Base-by-base conservation (phyloP, 169 alveolate genomes). In the Eimeria acervulina region DNA sequence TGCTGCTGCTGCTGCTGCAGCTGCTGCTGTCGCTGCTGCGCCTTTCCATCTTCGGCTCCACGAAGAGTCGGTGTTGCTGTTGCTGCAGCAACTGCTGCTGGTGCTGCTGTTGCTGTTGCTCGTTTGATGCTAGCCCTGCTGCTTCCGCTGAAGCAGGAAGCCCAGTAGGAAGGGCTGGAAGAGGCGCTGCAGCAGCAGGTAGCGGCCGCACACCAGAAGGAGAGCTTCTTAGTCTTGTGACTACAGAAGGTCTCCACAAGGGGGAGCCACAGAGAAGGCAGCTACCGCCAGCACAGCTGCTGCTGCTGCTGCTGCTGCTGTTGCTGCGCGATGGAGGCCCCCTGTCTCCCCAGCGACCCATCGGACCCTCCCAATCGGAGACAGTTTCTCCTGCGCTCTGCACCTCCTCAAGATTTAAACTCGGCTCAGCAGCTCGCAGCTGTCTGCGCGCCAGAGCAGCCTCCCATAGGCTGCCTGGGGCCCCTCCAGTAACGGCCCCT, bases 1-100 rank as follows among this genome's bases (percentile, higher is more conserved):
- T 80, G 89, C 89, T 26, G 89, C 21, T 19, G 61, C 91, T 83
- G 91, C 91, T 83, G 76, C 70, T 52, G 91, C 91, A 83, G 91
- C 74, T 83, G 91, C 91, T 83, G 91, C 91, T 51, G 55, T 52
- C 74, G 91, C 91, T 83, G 74, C 63, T 52, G 28, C 70, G 70
- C 28, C 91, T 47, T 2, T 55, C 68, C 33, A 2, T 28, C 51
- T 7, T 47, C 51, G 52, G 12, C 74, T 83, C 91, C 13, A 61
- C 44, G 26, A 42, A 3, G 91, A 51, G 47, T 23, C 91, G 44
- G 28, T 44, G 90, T 21, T 23, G 90, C 68, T 19, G 15, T 40
- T 42, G 28, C 52, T 80, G 90, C 90, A n/a, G 68, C 90, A 7
- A 68, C 68, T 19, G 36, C 90, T 42, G 52, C 85, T 76, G 87